A percentile compares a stretch with the other conserved stretches of the same genome.
phyloP scores from a whole-genome alignment of 169 alveolate species.

The Eimeria praecox region DNA sequence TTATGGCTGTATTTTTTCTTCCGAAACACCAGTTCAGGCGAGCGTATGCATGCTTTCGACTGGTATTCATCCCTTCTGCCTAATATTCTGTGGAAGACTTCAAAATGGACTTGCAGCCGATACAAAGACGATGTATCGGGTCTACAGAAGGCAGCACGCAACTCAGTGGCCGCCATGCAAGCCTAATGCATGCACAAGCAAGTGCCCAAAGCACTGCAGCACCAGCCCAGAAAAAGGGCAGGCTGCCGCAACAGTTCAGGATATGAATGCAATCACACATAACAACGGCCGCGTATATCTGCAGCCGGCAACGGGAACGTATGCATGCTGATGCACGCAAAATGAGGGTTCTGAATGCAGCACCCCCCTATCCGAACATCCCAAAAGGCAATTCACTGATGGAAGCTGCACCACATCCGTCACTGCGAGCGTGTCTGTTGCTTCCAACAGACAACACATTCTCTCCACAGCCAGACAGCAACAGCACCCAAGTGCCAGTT shows the following conservation, averaged over 20 bases:
- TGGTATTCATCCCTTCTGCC: not conserved
- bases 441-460: not conserved
- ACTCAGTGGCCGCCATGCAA: not conserved
- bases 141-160: not conserved
- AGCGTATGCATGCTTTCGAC: not conserved
- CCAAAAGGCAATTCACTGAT: conserved; percentile 8
- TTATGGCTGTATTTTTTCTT: not conserved
- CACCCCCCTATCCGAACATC: not conserved
- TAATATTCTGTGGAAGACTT: not conserved
- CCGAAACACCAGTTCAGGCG: not conserved
- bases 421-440: not conserved
- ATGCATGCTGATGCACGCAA: not conserved
- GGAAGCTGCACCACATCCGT: conserved; percentile 32
- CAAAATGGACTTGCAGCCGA: not conserved
- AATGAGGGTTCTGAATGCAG: not conserved
- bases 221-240: not conserved
- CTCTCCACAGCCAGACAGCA: not conserved
- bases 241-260: not conserved
- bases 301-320: not conserved
- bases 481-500: not conserved
- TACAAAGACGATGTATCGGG: not conserved
- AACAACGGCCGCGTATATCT: not conserved
- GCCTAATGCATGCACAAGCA: not conserved
- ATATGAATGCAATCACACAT: not conserved
- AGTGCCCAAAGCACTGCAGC: not conserved